Evolutionary conservation across 2,329 filamentous ascomycete genomes (phyloP).

Genomic region (Aspergillus aculeatus): DNA sequence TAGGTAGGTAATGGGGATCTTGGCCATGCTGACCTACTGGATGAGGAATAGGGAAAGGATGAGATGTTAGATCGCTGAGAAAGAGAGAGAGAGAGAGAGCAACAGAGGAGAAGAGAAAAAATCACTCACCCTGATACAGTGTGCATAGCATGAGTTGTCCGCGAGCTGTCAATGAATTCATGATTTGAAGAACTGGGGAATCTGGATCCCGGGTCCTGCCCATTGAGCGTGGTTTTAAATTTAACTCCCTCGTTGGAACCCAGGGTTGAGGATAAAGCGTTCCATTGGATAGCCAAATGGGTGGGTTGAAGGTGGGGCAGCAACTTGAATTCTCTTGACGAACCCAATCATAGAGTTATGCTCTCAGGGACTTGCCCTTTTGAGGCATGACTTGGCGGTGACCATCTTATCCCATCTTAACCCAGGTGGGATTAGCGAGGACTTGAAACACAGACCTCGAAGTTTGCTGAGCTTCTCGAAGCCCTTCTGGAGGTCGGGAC

Average conservation of each 20-base stretch:
- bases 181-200: slow-evolving; percentile 9
- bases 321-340: not conserved
- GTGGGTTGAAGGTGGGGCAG: not conserved
- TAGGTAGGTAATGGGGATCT: not conserved
- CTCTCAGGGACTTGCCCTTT: slow-evolving; percentile 12
- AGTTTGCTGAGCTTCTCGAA: slow-evolving; percentile 22
- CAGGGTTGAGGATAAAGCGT: slow-evolving; percentile 2
- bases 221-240: slow-evolving; percentile 10
- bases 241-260: slow-evolving; percentile 7
- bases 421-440: slow-evolving; percentile 6
- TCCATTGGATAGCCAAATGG: slow-evolving; percentile 2
- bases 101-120: too few relatives aligned
- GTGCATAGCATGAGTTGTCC: too few relatives aligned
- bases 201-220: slow-evolving; percentile 5
- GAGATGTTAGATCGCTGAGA: slow-evolving; percentile 1
- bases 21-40: not conserved
- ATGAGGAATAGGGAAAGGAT: not conserved
- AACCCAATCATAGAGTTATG: not conserved
- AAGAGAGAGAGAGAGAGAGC: too few relatives aligned
- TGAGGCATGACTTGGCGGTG: slow-evolving; percentile 4
- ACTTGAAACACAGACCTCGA: slow-evolving; percentile 18
- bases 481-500: slow-evolving; percentile 11
- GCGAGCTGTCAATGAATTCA: not conserved
- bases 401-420: slow-evolving; percentile 2
- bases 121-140: too few relatives aligned